These are phyloP conservation scores for Gelatoporia subvermispora DNA, from an alignment of 768 basidiomycete species.

Conservation along the genomic window DNA sequence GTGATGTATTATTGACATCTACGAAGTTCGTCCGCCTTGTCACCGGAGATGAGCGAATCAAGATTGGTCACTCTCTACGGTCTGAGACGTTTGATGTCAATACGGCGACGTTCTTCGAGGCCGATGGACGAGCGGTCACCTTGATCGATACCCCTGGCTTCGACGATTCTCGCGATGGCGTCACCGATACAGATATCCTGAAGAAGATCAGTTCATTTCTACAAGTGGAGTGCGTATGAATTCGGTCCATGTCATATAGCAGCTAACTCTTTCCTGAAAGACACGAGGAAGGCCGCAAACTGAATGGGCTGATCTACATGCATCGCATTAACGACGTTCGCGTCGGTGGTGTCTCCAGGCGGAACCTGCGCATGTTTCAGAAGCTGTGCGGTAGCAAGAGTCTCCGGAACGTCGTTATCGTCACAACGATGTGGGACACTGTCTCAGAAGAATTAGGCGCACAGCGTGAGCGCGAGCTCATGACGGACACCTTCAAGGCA, in stretches of 20 bases:
- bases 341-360: constrained; percentile 4
- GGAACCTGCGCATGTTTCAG: constrained; percentile 12
- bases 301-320: constrained; percentile 6
- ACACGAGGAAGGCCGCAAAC: too few species aligned
- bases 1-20: not conserved
- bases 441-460: not conserved
- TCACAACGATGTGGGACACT: constrained; percentile 23
- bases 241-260: too few species aligned
- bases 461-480: not conserved
- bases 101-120: constrained; percentile 35
- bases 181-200: constrained; percentile 5
- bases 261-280: too few species aligned
- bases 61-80: constrained; percentile 41
- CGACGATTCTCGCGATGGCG: constrained; percentile 36
- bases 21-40: constrained; percentile 47
- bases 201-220: not conserved
- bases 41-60: constrained; percentile 39
- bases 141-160: constrained; percentile 60
- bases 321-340: constrained; percentile 17
- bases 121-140: constrained; percentile 39
- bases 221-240: too few species aligned
- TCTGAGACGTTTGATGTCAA: constrained; percentile 49
- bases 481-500: not conserved
- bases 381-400: constrained; percentile 13
- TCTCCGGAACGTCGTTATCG: constrained; percentile 16